Percentiles rank a stretch among this genome's conserved stretches.
Conservation (phyloP, 2,329 filamentous ascomycete genomes). For the Xylaria polymorpha region DNA sequence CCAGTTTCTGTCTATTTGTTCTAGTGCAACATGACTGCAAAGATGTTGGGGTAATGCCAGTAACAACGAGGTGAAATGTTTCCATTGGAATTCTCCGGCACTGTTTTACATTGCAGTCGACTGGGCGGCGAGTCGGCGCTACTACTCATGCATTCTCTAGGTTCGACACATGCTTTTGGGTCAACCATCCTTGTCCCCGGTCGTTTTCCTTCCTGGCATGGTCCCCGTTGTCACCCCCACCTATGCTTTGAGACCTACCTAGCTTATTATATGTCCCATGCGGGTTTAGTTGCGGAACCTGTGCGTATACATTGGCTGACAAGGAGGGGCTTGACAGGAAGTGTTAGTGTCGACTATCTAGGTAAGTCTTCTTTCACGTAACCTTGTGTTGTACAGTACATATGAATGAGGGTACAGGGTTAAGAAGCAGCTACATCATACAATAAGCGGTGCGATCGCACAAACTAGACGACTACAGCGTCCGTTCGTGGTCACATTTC, state of each 20-base stretch:
- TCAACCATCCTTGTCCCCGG: constrained; percentile 22
- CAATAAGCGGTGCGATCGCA: constrained; percentile 42
- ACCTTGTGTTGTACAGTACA: constrained; percentile 31
- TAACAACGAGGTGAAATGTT: constrained; percentile 4
- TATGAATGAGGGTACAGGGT: constrained; percentile 26
- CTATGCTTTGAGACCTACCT: constrained; percentile 1
- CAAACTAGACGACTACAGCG: constrained; percentile 39
- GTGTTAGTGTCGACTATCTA: constrained; percentile 14
- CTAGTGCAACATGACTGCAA: constrained; percentile 8
- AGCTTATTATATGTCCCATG: constrained; percentile 38
- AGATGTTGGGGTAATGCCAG: constrained; percentile 30
- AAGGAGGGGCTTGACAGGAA: constrained; percentile 32
- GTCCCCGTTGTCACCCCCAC: constrained; percentile 34
- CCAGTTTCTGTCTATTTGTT: not conserved
- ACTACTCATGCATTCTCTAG: constrained; percentile 28
- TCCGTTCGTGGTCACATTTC: constrained; percentile 43
- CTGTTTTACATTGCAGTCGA: constrained; percentile 27
- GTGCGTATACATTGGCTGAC: constrained; percentile 35
- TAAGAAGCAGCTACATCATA: constrained; percentile 33
- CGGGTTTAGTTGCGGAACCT: constrained; percentile 39
- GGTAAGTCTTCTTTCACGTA: constrained; percentile 25
- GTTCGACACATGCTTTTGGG: constrained; percentile 33
- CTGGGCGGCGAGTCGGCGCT: constrained; percentile 33
- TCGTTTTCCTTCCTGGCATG: constrained; percentile 28
- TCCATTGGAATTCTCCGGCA: constrained; percentile 22